Conservation (phyloP, 148 eudicot species). For the Amaranthus hypochondriacus region DNA sequence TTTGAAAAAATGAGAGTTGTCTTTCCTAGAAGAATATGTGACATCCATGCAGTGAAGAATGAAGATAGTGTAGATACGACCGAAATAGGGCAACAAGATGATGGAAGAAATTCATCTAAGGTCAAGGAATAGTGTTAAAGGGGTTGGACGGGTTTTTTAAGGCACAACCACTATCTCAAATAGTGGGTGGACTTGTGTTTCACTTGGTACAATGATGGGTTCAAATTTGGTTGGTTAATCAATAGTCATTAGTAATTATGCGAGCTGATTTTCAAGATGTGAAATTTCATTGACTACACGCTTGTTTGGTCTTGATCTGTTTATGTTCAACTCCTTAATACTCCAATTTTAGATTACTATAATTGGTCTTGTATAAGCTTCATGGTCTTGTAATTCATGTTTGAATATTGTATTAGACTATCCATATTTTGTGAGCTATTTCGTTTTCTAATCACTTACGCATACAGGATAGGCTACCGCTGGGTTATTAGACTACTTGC, state of each 20-base stretch:
- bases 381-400: background rate
- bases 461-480: constrained; percentile 87
- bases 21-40: background rate
- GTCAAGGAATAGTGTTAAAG: background rate
- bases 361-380: background rate
- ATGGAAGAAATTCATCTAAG: background rate
- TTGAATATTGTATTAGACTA: background rate
- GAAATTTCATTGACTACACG: too few species aligned
- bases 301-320: too few species aligned
- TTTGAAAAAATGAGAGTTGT: background rate
- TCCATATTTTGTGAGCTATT: background rate
- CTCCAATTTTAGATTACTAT: too few species aligned
- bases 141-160: background rate
- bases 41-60: background rate
- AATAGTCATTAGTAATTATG: too few species aligned
- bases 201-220: background rate
- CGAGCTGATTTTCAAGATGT: too few species aligned
- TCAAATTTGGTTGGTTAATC: too few species aligned
- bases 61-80: background rate
- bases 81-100: background rate
- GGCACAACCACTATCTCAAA: constrained; percentile 1
- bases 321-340: too few species aligned
- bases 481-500: constrained; percentile 66
- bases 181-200: background rate
- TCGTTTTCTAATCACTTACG: constrained; percentile 35